Percentiles rank a stretch among this genome's conserved stretches.
phyloP scores from a whole-genome alignment of 768 basidiomycete species.

The Floccularia luteovirens region DNA sequence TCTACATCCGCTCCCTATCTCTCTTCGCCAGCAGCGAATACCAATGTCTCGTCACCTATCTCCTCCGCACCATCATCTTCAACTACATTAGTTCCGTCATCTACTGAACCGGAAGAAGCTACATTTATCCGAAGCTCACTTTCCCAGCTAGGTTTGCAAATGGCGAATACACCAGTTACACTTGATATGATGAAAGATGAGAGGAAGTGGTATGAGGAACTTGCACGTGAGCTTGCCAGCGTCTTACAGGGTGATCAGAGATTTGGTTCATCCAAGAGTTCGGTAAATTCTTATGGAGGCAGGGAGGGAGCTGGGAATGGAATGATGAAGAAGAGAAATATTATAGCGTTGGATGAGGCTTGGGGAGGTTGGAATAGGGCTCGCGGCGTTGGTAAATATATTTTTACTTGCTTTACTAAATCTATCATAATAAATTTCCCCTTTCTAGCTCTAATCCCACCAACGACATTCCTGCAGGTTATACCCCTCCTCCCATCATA shows the following conservation, averaged over 20 bases:
- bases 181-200: constrained; percentile 86
- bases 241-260: constrained; percentile 46
- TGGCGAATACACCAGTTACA: constrained; percentile 76
- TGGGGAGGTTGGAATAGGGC: constrained; percentile 97
- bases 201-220: constrained; percentile 65
- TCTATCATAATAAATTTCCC: constrained; percentile 2
- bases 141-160: constrained; percentile 80
- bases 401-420: constrained; percentile 1
- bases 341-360: constrained; percentile 85
- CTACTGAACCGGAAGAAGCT: constrained; percentile 70
- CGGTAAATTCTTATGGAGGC: constrained; percentile 12
- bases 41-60: constrained; percentile 6
- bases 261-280: too few species aligned
- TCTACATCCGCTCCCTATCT: constrained; percentile 7
- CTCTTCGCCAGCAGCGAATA: background rate
- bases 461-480: constrained; percentile 74
- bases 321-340: constrained; percentile 72
- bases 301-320: constrained; percentile 29
- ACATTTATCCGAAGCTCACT: constrained; percentile 86
- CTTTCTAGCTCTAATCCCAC: constrained; percentile 75
- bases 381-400: constrained; percentile 71
- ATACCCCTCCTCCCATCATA: constrained; percentile 57
- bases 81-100: constrained; percentile 14
- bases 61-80: constrained; percentile 12
- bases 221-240: constrained; percentile 75